Percentiles rank a stretch among this genome's conserved stretches.
Evolutionary conservation across 805 yeast genomes (phyloP).

Genomic region (Komagataella ulmi): DNA sequence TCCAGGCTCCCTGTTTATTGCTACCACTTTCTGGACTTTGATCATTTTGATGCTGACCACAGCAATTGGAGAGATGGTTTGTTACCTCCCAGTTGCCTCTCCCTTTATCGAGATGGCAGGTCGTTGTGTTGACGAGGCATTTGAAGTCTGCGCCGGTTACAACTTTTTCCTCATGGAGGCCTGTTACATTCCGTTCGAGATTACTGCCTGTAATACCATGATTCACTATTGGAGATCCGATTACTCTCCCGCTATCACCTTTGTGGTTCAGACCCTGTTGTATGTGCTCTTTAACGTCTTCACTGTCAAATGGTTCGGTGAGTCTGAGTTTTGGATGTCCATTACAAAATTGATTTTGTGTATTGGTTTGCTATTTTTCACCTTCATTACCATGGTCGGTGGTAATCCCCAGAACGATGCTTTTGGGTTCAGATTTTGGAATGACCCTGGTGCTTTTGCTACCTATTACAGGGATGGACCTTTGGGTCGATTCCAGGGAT

Average conservation of each 20-base stretch:
- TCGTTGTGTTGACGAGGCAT: constrained; percentile 22
- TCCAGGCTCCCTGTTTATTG: constrained; percentile 19
- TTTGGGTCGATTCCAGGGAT: constrained; percentile 27
- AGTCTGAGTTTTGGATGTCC: constrained; percentile 31
- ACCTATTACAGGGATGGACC: constrained; percentile 22
- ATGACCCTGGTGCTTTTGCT: constrained; percentile 17
- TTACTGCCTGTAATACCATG: constrained; percentile 36
- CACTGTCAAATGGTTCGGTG: constrained; percentile 37
- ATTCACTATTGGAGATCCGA: constrained; percentile 38
- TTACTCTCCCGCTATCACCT: constrained; percentile 32
- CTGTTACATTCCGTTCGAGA: constrained; percentile 33
- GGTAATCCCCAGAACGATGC: constrained; percentile 39
- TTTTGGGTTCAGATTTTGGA: constrained; percentile 35
- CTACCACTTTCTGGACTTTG: constrained; percentile 19
- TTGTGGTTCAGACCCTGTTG: constrained; percentile 26
- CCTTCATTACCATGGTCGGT: constrained; percentile 41
- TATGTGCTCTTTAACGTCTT: constrained; percentile 29
- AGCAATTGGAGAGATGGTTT: constrained; percentile 22
- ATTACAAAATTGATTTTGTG: constrained; percentile 35
- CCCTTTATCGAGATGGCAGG: constrained; percentile 25
- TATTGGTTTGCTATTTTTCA: constrained; percentile 32
- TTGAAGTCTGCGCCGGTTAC: constrained; percentile 20
- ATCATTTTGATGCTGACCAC: constrained; percentile 19
- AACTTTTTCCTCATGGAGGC: constrained; percentile 29
- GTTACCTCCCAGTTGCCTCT: constrained; percentile 21